phyloP scores from a whole-genome alignment of 2,329 filamentous ascomycete species.

The Cladosporium sp. region DNA sequence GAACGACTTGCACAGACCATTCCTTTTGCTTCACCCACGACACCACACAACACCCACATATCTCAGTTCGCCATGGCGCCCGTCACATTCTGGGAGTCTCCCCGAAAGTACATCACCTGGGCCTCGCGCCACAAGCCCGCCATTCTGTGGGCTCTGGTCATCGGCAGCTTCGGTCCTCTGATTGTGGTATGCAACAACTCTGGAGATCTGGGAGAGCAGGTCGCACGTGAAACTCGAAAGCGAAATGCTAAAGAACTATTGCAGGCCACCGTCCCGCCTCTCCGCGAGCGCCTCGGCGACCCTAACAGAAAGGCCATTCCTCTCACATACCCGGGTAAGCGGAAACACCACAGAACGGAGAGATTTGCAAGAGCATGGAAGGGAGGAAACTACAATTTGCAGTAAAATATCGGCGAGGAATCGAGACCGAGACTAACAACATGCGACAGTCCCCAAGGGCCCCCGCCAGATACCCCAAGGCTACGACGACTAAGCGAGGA shows the following conservation, averaged over 20 bases:
- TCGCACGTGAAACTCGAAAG: too few relatives aligned
- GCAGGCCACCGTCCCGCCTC: conserved; percentile 63
- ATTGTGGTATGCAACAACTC: conserved; percentile 45
- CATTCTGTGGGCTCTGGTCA: conserved; percentile 78
- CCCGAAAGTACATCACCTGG: conserved; percentile 84
- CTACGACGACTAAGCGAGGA: conserved; percentile 39
- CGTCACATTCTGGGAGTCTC: conserved; percentile 78
- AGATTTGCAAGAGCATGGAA: too few relatives aligned
- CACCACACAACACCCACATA: not conserved
- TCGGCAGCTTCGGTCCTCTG: conserved; percentile 70
- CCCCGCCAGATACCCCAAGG: conserved; percentile 42
- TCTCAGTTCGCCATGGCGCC: conserved; percentile 61
- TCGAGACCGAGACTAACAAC: too few relatives aligned
- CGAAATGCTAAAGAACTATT: not conserved
- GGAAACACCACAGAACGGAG: conserved; percentile 9
- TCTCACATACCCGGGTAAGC: conserved; percentile 88
- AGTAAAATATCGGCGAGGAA: too few relatives aligned
- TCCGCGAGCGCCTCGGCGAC: conserved; percentile 71
- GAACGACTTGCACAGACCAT: conserved; percentile 26
- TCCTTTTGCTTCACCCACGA: too few relatives aligned
- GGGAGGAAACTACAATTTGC: too few relatives aligned
- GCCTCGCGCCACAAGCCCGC: conserved; percentile 82
- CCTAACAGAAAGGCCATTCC: conserved; percentile 68
- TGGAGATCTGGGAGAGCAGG: not conserved
- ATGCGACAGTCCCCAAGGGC: conserved; percentile 42